These are phyloP conservation scores for Pneumocystis sp. DNA, from an alignment of 1,139 yeast genomes.

Conservation along the genomic window DNA sequence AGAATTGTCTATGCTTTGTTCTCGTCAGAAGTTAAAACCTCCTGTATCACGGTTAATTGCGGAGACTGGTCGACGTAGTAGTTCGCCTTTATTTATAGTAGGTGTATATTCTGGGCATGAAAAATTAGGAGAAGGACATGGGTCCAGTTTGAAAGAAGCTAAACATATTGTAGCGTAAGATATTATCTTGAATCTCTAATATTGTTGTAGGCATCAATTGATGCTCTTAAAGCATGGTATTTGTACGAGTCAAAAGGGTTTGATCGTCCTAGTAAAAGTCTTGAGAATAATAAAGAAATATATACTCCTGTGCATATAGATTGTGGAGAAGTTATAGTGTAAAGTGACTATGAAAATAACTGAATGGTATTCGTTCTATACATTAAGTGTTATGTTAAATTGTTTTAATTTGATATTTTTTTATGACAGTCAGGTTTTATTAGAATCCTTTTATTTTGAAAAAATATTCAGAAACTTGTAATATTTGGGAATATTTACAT, in stretches of 20 bases:
- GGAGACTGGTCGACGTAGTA: slow-evolving; percentile 81
- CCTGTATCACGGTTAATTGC: slow-evolving; percentile 77
- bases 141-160: slow-evolving; percentile 82
- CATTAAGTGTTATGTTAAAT: not conserved
- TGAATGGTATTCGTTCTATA: not conserved
- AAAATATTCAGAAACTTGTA: not conserved
- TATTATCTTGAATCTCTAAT: not conserved
- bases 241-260: slow-evolving; percentile 64
- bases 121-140: slow-evolving; percentile 89
- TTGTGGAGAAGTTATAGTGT: slow-evolving; percentile 23
- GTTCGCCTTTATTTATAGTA: slow-evolving; percentile 74
- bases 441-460: not conserved
- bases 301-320: slow-evolving; percentile 19
- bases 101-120: slow-evolving; percentile 78
- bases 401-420: not conserved
- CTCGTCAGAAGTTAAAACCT: slow-evolving; percentile 55
- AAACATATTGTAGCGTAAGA: slow-evolving; percentile 23
- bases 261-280: slow-evolving; percentile 44
- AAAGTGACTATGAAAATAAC: slow-evolving; percentile 7
- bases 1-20: slow-evolving; percentile 64
- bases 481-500: not conserved
- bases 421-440: not conserved
- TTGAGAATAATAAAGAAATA: slow-evolving; percentile 7
- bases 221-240: slow-evolving; percentile 83
- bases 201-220: slow-evolving; percentile 68